phyloP scores from a whole-genome alignment of 164 flowering plant species.

The Chloranthus sessilifolius region DNA sequence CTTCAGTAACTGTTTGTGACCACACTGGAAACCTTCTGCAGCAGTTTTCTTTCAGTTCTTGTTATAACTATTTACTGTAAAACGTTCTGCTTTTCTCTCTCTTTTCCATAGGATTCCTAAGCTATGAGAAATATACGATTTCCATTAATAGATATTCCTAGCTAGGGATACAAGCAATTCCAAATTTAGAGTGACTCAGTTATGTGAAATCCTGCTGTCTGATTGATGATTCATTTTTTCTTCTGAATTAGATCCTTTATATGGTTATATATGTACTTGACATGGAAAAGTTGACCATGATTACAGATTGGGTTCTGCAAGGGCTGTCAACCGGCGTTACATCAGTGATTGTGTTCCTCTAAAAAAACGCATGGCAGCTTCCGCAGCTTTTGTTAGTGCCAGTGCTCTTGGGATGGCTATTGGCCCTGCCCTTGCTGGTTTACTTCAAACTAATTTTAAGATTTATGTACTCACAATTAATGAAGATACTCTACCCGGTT shows the following conservation, averaged over 20 bases:
- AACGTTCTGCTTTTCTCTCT: background rate
- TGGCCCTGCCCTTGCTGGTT: slow-evolving; percentile 55
- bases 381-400: slow-evolving; percentile 65
- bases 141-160: too few species aligned
- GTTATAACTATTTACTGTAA: too few species aligned
- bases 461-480: slow-evolving; percentile 40
- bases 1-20: too few species aligned
- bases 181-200: too few species aligned
- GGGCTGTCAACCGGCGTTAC: slow-evolving; percentile 59
- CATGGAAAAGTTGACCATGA: background rate
- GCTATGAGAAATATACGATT: too few species aligned
- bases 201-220: too few species aligned
- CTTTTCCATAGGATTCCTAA: slow-evolving; percentile 1
- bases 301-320: slow-evolving; percentile 56
- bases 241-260: too few species aligned
- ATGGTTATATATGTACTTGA: background rate
- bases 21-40: too few species aligned
- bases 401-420: slow-evolving; percentile 63
- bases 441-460: slow-evolving; percentile 40
- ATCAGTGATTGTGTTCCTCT: slow-evolving; percentile 58
- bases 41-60: too few species aligned
- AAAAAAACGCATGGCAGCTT: slow-evolving; percentile 51
- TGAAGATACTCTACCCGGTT: slow-evolving; percentile 47
- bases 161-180: too few species aligned
- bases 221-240: too few species aligned